Evolutionary conservation across 2,329 filamentous ascomycete species (phyloP), one percentile per base, ranked within the genome.

Genomic region (Anthostomella pinea): DNA sequence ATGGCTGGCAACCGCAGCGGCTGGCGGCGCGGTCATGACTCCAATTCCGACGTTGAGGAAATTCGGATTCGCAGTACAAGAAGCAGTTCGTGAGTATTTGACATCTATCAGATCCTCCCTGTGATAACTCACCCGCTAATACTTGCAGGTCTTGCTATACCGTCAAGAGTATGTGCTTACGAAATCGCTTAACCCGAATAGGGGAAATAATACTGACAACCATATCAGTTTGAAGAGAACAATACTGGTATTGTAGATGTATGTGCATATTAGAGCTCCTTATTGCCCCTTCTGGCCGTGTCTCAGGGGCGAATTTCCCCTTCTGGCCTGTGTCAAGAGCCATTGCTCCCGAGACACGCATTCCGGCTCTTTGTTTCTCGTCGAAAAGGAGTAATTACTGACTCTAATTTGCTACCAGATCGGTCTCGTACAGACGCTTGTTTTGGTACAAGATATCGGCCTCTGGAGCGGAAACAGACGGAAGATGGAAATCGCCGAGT

Each of bases 1-100:
- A 46, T 75, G 81, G 58, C 63, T 83, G 10, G 76, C 72, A 5
- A 68, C 70, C n/a, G 72, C 79, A 3, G 71, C 76, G 0, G 75
- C 80, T 3, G 72, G 72, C n/a, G 81, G 81, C 5, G 79, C 79
- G 5, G 70, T 75, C 0, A 60, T 75, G 28, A 77, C 77, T 2
- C 73, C 79, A 0, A 70, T 80, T 30, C 64, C 67, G 7, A 69
- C 79, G 0, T 63, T 84, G 23, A 70, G 76, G 17, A 81, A 77
- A 48, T 77, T 85, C 35, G 81, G 80, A 2, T 71, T 71, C 45
- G 71, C 73, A 8, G 54, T 77, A 4, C 70, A 74, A 49, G 72
- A 77, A 48, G 68, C 72, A 41, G 67, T 75, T 34, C 67, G 72
- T 63, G 45, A 55, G 57, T 62, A 8, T 16, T 20, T 24, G 11